These are phyloP conservation scores for Myriosclerotinia duriaeana DNA, from an alignment of 2,329 filamentous ascomycete genomes.

Conservation along the genomic window DNA sequence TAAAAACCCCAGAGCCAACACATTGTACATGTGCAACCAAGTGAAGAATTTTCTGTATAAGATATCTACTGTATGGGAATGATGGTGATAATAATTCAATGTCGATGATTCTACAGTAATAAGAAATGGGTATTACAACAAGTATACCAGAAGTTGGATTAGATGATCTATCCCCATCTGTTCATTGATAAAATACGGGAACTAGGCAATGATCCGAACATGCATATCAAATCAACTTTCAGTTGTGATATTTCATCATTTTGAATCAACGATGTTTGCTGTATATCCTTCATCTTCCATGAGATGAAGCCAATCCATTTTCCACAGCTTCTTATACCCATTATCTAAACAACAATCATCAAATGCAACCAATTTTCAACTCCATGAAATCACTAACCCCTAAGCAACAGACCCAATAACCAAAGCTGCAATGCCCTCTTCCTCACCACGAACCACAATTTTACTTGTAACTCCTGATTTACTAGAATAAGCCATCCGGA, in stretches of 20 bases:
- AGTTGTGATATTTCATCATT: slow-evolving; percentile 23
- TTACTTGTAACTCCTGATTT: slow-evolving; percentile 96
- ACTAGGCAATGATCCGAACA: background rate
- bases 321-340: slow-evolving; percentile 29
- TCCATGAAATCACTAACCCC: slow-evolving; percentile 33
- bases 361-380: slow-evolving; percentile 34
- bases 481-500: slow-evolving; percentile 90
- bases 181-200: background rate
- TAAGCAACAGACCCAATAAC: slow-evolving; percentile 77
- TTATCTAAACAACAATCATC: slow-evolving; percentile 37
- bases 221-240: background rate
- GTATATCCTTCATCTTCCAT: slow-evolving; percentile 25
- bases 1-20: slow-evolving; percentile 7
- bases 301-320: slow-evolving; percentile 23
- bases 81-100: background rate
- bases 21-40: slow-evolving; percentile 10
- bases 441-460: slow-evolving; percentile 87
- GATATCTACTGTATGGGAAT: too few species aligned
- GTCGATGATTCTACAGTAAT: background rate
- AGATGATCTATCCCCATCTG: background rate
- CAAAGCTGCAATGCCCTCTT: slow-evolving; percentile 83
- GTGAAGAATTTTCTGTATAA: slow-evolving; percentile 3
- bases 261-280: slow-evolving; percentile 16
- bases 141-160: background rate
- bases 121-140: background rate